phyloP scores from a whole-genome alignment of 805 yeast species.

The Candida easanensis region DNA sequence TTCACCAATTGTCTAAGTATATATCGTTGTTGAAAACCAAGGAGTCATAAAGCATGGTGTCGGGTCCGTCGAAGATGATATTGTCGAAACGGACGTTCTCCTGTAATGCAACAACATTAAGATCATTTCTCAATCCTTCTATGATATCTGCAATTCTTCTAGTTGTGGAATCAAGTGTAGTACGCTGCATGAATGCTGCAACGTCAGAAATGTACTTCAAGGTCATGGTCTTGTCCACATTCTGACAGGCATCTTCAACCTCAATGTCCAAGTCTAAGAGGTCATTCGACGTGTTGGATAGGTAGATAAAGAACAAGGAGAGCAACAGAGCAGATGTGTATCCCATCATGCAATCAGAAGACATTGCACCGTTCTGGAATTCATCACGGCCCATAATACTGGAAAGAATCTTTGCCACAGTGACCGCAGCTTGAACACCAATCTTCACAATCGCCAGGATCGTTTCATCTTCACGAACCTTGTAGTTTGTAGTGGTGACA shows the following conservation, averaged over 20 bases:
- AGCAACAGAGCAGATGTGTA: constrained; percentile 42
- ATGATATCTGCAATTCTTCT: constrained; percentile 40
- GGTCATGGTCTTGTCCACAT: constrained; percentile 20
- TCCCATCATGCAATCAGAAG: constrained; percentile 42
- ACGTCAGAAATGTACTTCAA: constrained; percentile 23
- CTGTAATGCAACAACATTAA: constrained; percentile 34
- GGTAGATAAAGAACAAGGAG: constrained; percentile 37
- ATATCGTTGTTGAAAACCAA: constrained; percentile 27
- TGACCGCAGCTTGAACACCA: constrained; percentile 40
- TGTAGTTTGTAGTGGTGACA: constrained; percentile 34
- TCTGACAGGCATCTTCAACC: not conserved
- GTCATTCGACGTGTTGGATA: constrained; percentile 25
- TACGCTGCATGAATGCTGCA: constrained; percentile 23
- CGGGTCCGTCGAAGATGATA: constrained; percentile 20
- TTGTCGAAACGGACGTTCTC: constrained; percentile 24
- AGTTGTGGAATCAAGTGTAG: constrained; percentile 40
- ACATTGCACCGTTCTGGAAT: constrained; percentile 43
- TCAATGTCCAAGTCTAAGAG: constrained; percentile 14
- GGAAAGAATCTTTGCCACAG: constrained; percentile 37
- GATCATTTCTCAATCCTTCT: constrained; percentile 39
- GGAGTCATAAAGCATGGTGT: constrained; percentile 22
- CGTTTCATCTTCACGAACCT: constrained; percentile 39
- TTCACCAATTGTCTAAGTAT: constrained; percentile 19
- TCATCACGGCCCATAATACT: constrained; percentile 26
- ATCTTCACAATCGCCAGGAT: constrained; percentile 37